These are phyloP conservation scores for Blastobotrys attinorum DNA, from an alignment of 805 yeast species.

Conservation along the genomic window DNA sequence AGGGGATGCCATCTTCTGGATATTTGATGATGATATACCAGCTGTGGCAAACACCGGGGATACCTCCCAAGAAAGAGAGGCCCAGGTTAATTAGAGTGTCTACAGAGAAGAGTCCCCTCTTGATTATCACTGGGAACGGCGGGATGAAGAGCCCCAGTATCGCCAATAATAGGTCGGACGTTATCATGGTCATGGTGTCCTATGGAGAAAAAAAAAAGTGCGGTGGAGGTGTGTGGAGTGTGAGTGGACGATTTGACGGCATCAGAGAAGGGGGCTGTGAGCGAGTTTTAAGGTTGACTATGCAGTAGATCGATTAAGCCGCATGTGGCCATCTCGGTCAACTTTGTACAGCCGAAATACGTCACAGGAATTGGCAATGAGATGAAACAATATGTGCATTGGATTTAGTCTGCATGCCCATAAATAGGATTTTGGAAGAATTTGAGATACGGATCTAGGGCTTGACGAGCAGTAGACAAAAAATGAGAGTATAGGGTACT, in stretches of 20 bases:
- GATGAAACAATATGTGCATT: too few relatives aligned
- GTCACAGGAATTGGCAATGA: too few relatives aligned
- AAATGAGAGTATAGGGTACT: too few relatives aligned
- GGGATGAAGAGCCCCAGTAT: slow-evolving; percentile 59
- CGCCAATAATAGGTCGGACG: slow-evolving; percentile 47
- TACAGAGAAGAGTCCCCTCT: slow-evolving; percentile 52
- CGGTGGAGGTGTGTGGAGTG: background rate
- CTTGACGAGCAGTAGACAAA: too few relatives aligned
- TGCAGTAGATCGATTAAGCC: too few relatives aligned
- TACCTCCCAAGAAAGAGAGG: slow-evolving; percentile 51
- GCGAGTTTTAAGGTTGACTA: too few relatives aligned
- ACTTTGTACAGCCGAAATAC: too few relatives aligned
- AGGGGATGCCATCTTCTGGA: slow-evolving; percentile 19
- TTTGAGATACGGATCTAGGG: too few relatives aligned
- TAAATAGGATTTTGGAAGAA: too few relatives aligned
- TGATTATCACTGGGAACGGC: slow-evolving; percentile 62
- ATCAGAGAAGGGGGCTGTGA: too few relatives aligned
- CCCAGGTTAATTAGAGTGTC: slow-evolving; percentile 48
- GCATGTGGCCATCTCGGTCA: too few relatives aligned
- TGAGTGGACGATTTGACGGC: background rate
- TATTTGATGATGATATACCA: slow-evolving; percentile 43
- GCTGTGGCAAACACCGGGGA: slow-evolving; percentile 65
- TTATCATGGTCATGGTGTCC: slow-evolving; percentile 2
- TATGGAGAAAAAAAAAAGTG: background rate
- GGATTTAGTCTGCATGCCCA: too few relatives aligned